These are phyloP conservation scores for Stellera chamaejasme DNA, from an alignment of 345 rosid genomes.

Conservation along the genomic window DNA sequence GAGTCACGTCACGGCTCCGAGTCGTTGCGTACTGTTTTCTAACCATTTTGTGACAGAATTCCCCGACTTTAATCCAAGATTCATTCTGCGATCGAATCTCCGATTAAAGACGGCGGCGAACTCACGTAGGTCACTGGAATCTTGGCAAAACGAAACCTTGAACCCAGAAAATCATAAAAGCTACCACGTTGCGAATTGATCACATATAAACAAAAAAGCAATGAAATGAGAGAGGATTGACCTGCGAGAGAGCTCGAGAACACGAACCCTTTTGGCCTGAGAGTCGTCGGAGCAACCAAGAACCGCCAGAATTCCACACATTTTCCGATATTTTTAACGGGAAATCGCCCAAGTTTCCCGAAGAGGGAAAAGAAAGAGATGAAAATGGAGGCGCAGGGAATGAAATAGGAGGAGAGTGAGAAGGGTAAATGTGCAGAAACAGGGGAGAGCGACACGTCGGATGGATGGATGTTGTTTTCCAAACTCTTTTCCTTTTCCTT, in stretches of 20 bases:
- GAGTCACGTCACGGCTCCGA: too few species aligned
- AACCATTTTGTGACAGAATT: too few species aligned
- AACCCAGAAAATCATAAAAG: too few species aligned
- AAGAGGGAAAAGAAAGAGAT: background rate
- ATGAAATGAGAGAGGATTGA: conserved; percentile 8
- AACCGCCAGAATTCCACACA: conserved; percentile 98
- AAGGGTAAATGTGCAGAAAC: conserved; percentile 3
- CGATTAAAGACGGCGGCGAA: too few species aligned
- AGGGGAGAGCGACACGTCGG: conserved; percentile 18
- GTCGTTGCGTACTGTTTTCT: too few species aligned
- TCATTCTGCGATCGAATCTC: too few species aligned
- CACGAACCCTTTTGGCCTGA: conserved; percentile 91
- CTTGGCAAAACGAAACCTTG: too few species aligned
- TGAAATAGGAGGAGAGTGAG: background rate
- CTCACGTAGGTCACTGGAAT: too few species aligned
- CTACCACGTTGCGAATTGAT: too few species aligned
- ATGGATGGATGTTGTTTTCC: conserved; percentile 1
- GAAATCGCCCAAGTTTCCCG: background rate
- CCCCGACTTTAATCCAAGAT: too few species aligned
- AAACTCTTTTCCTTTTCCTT: background rate
- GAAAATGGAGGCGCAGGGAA: background rate
- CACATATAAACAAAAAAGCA: too few species aligned
- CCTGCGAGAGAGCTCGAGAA: conserved; percentile 99
- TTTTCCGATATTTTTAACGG: conserved; percentile 12
- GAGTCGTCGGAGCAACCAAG: conserved; percentile 91